Percentiles rank a stretch among this genome's conserved stretches.
These are phyloP conservation scores for Dendrobium officinale DNA, from an alignment of 106 monocot genomes.

Conservation along the genomic window DNA sequence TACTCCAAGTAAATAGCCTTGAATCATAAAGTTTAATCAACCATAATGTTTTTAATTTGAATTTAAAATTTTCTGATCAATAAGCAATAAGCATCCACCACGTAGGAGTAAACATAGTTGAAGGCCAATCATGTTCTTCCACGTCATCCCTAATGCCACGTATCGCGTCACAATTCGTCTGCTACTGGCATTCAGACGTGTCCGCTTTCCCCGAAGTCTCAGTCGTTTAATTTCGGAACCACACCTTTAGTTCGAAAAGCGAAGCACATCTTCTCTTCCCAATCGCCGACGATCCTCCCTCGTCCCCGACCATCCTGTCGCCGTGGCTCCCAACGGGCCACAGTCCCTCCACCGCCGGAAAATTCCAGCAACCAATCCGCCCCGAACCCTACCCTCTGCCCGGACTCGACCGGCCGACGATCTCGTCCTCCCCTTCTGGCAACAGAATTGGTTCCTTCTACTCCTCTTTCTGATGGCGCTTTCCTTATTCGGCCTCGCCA, in stretches of 20 bases:
- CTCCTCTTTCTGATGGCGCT: slow-evolving; percentile 41
- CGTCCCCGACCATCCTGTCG: not conserved
- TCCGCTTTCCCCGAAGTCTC: not conserved
- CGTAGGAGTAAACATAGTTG: too few species aligned
- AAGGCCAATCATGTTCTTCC: not conserved
- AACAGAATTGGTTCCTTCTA: slow-evolving; percentile 41
- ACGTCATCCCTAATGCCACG: slow-evolving; percentile 1
- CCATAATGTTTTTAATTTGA: too few species aligned
- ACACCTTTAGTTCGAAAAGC: too few species aligned
- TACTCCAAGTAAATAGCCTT: too few species aligned
- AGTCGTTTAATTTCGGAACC: not conserved
- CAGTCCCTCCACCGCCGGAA: slow-evolving; percentile 35
- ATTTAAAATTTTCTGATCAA: too few species aligned
- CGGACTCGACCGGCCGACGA: not conserved
- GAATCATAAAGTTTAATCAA: too few species aligned
- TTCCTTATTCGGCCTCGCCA: slow-evolving; percentile 31
- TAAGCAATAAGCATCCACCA: too few species aligned
- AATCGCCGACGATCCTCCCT: not conserved
- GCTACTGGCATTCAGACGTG: not conserved
- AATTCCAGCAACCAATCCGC: slow-evolving; percentile 16
- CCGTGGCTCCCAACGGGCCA: slow-evolving; percentile 55
- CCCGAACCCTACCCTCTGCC: slow-evolving; percentile 3
- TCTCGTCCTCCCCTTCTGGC: slow-evolving; percentile 39
- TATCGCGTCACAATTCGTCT: not conserved
- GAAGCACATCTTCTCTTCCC: too few species aligned